Evolutionary conservation across 2,329 filamentous ascomycete species (phyloP).

Genomic region (Beauveria sp.): DNA sequence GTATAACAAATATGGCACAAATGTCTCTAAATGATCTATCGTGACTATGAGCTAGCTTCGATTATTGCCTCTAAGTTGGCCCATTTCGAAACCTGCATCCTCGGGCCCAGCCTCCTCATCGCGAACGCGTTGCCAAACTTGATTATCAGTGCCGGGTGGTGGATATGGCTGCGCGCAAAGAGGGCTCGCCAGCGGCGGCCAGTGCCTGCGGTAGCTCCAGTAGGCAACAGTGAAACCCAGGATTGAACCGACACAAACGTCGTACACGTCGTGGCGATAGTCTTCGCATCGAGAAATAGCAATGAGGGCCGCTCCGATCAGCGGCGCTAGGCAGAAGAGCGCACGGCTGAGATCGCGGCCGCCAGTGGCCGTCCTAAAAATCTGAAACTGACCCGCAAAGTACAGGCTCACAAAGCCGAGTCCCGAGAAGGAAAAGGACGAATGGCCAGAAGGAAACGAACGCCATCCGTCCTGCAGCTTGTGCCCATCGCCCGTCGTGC

Average conservation of each 20-base stretch:
- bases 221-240: conserved; percentile 54
- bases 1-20: conserved; percentile 12
- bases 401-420: conserved; percentile 68
- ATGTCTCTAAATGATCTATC: not conserved
- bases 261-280: conserved; percentile 64
- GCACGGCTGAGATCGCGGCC: conserved; percentile 48
- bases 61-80: not conserved
- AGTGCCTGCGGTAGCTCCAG: conserved; percentile 60
- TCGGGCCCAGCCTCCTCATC: conserved; percentile 45
- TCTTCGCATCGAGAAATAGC: conserved; percentile 63
- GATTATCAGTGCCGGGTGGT: conserved; percentile 30
- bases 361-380: conserved; percentile 40
- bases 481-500: conserved; percentile 63
- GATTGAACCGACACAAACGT: conserved; percentile 54
- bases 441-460: conserved; percentile 75
- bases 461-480: conserved; percentile 76
- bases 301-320: conserved; percentile 58
- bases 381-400: conserved; percentile 57
- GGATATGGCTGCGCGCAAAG: conserved; percentile 53
- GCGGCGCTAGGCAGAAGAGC: conserved; percentile 48
- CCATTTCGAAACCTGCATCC: conserved; percentile 33
- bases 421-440: conserved; percentile 70
- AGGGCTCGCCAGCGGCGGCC: conserved; percentile 45
- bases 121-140: conserved; percentile 35
- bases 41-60: not conserved